phyloP scores from a whole-genome alignment of 495 filamentous ascomycete species.

The Glarea lozoyensis region DNA sequence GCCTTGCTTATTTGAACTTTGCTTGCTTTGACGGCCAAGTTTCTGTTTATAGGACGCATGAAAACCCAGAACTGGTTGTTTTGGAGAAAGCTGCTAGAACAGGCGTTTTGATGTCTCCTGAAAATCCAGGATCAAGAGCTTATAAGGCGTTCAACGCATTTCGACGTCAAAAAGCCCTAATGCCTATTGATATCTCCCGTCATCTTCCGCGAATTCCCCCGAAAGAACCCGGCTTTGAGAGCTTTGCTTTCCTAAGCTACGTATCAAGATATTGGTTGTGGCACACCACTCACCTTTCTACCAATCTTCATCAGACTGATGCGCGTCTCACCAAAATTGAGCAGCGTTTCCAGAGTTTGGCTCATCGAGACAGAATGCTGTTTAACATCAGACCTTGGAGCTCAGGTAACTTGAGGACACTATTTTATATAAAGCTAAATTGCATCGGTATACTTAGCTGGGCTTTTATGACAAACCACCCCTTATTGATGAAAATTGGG shows the following conservation, averaged over 20 bases:
- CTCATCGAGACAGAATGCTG: too few species aligned
- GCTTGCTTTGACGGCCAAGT: slow-evolving; percentile 23
- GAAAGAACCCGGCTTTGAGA: too few species aligned
- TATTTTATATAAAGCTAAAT: not conserved
- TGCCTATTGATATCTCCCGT: too few species aligned
- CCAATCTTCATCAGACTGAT: too few species aligned
- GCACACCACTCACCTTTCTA: too few species aligned
- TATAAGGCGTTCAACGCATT: not conserved
- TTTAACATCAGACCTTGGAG: slow-evolving; percentile 8
- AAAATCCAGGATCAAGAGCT: not conserved
- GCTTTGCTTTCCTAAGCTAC: too few species aligned
- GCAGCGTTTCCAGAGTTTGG: too few species aligned
- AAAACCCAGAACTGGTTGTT: not conserved
- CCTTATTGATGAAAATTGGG: not conserved
- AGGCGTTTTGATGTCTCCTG: not conserved
- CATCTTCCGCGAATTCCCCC: too few species aligned
- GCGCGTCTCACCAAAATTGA: too few species aligned
- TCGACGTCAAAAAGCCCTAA: not conserved
- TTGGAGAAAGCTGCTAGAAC: slow-evolving; percentile 1
- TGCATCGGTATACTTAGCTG: slow-evolving; percentile 1
- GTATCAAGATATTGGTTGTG: too few species aligned
- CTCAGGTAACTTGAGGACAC: not conserved
- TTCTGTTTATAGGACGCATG: not conserved
- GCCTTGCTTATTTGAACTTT: slow-evolving; percentile 30
- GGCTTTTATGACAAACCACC: slow-evolving; percentile 6